These are phyloP conservation scores for Ganoderma multipileum DNA, from an alignment of 1,284 basidiomycete species.

Conservation along the genomic window DNA sequence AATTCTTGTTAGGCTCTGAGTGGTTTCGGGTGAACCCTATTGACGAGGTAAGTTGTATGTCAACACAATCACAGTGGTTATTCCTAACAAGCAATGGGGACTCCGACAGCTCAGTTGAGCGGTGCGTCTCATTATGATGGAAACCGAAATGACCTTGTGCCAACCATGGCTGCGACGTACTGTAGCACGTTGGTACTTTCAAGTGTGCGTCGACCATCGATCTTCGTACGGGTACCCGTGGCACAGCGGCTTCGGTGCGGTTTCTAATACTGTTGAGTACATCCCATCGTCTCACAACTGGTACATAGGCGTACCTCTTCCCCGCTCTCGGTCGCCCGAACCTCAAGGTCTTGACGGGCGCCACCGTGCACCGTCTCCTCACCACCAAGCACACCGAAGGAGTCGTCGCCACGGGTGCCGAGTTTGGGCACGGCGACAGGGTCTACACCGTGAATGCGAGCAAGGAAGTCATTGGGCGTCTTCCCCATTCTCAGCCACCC, in stretches of 20 bases:
- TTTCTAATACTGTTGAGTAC: neutral
- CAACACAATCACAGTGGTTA: neutral
- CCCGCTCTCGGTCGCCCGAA: slow-evolving; percentile 30
- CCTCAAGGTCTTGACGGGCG: slow-evolving; percentile 32
- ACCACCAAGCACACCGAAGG: neutral
- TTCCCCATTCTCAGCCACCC: slow-evolving; percentile 26
- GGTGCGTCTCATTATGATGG: slow-evolving; percentile 16
- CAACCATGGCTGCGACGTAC: neutral
- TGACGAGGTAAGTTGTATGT: slow-evolving; percentile 23
- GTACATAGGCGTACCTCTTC: slow-evolving; percentile 28
- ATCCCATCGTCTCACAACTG: too few species aligned
- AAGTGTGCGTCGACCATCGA: slow-evolving; percentile 26
- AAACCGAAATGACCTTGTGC: neutral
- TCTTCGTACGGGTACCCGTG: slow-evolving; percentile 21
- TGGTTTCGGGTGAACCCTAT: slow-evolving; percentile 19
- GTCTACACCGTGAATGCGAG: slow-evolving; percentile 38
- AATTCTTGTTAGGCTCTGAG: slow-evolving; percentile 17
- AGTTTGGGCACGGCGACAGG: slow-evolving; percentile 36
- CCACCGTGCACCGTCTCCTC: slow-evolving; percentile 28
- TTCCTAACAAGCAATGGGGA: neutral
- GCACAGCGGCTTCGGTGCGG: slow-evolving; percentile 28
- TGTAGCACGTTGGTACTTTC: slow-evolving; percentile 16
- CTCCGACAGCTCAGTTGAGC: slow-evolving; percentile 32
- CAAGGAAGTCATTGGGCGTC: slow-evolving; percentile 40
- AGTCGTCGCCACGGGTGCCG: slow-evolving; percentile 39